A percentile compares a stretch with the other conserved stretches of the same genome.
Conservation (phyloP, 257 asterid species). For the Solanum etuberosum region DNA sequence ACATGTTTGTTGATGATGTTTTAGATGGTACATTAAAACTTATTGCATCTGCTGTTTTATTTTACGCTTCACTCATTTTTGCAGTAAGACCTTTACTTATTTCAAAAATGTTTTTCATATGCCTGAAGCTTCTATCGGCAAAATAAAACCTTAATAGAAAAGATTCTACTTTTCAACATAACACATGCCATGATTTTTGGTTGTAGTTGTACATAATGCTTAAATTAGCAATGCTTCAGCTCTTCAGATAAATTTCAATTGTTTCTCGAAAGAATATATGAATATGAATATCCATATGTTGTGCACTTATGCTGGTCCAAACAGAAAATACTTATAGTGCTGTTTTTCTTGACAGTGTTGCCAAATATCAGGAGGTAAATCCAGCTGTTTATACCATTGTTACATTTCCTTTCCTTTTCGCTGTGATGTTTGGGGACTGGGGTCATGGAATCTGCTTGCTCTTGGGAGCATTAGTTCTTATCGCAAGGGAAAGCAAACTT, state of each 20-base stretch:
- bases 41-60: not conserved
- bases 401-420: slow-evolving; percentile 13
- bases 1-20: not conserved
- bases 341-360: slow-evolving; percentile 5
- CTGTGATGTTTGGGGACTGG: slow-evolving; percentile 19
- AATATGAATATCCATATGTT: not conserved
- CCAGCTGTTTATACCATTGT: slow-evolving; percentile 10
- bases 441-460: slow-evolving; percentile 17
- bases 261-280: not conserved
- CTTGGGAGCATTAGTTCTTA: slow-evolving; percentile 5
- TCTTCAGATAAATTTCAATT: not conserved
- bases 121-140: not conserved
- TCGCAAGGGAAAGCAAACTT: slow-evolving; percentile 12
- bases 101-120: not conserved
- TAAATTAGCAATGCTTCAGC: not conserved
- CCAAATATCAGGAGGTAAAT: slow-evolving; percentile 12
- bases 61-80: not conserved
- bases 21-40: not conserved
- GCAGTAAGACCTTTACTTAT: not conserved
- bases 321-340: not conserved
- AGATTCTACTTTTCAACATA: not conserved
- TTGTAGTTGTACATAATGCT: not conserved
- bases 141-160: not conserved
- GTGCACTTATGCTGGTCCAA: not conserved
- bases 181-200: not conserved